These are phyloP conservation scores for Salvia rosmarinus DNA, from an alignment of 257 asterid genomes.

Conservation along the genomic window DNA sequence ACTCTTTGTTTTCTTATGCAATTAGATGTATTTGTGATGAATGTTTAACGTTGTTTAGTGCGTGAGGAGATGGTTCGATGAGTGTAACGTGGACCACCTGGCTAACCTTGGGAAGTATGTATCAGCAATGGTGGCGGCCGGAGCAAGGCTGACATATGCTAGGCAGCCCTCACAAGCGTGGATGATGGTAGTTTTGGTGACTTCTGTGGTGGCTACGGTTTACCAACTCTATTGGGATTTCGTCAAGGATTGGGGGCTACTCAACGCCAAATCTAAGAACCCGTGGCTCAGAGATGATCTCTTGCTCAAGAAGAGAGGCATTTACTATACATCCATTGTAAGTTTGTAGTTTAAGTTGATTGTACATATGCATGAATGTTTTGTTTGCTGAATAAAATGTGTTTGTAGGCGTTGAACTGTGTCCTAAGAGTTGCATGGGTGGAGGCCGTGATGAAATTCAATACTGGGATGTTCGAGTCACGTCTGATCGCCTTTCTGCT, in stretches of 20 bases:
- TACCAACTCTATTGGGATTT: conserved; percentile 97
- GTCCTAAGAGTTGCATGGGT: conserved; percentile 90
- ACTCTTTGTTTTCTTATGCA: no score
- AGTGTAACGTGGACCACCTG: conserved; percentile 63
- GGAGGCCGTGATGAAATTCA: conserved; percentile 73
- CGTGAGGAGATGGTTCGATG: conserved; percentile 89
- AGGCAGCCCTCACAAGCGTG: conserved; percentile 57
- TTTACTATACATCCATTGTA: conserved; percentile 86
- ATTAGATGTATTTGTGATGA: no score
- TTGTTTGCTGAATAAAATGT: background rate
- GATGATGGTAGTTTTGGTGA: conserved; percentile 66
- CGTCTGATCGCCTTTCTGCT: conserved; percentile 71
- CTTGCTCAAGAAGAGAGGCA: conserved; percentile 63
- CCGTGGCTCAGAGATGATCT: conserved; percentile 83
- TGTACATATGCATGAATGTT: background rate
- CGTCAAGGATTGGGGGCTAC: conserved; percentile 92
- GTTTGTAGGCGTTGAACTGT: conserved; percentile 65
- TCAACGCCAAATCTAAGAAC: conserved; percentile 64
- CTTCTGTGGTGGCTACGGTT: conserved; percentile 75
- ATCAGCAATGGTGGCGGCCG: conserved; percentile 99
- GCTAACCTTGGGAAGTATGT: conserved; percentile 91
- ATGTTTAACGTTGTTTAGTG: conserved; percentile 45
- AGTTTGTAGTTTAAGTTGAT: conserved; percentile 34
- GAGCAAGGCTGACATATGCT: conserved; percentile 81
- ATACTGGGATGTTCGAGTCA: conserved; percentile 56